Evolutionary conservation across 2,329 filamentous ascomycete species (phyloP), one percentile per base, ranked within the genome.

Genomic region (Fusarium hainanense): DNA sequence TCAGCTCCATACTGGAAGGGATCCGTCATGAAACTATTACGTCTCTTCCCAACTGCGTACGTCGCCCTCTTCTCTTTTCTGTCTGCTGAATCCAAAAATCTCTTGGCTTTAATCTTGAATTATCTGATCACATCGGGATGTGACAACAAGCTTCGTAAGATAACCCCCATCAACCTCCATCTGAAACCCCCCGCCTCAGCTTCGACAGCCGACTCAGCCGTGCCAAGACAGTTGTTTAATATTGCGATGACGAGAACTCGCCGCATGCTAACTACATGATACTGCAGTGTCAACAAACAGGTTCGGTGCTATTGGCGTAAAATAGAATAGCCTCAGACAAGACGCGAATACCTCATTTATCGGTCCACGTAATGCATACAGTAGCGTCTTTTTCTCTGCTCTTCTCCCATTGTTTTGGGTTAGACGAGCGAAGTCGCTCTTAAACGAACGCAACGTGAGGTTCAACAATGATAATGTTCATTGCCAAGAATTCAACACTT

Each of bases 1-100:
- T 61, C 43, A 41, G 48, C 54, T 48, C 63, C 63, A 66, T 66
- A 66, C 32, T 18, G n/a, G 32, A 28, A 61, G 37, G 30, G 63
- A 59, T 47, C 37, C 37, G 7, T 60, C 48, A 48, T 66, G 62
- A 66, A 61, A 66, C 62, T 66, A 66, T 66, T 66, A 66, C 63
- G 63, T 66, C 63, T 66, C 20, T 25, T 43, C 40, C 25, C 37
- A 37, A 34, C 42, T 66, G 43, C 37, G 27, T 66, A 66, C 61
- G 63, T 66, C 62, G 46, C 42, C 43, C 25, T 48, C 34, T 52
- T 16, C 32, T n/a, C 20, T 37, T n/a, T 43, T 54, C 30, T 41
- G 21, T 41, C 13, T 52, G 12, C 20, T 20, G 32, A 28, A 18
- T 41, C 8, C 13, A 41, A 28, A 13, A 18, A 9, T 13, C 8